phyloP scores from a whole-genome alignment of 306 rosid genomes.

The Prunus mongolica region DNA sequence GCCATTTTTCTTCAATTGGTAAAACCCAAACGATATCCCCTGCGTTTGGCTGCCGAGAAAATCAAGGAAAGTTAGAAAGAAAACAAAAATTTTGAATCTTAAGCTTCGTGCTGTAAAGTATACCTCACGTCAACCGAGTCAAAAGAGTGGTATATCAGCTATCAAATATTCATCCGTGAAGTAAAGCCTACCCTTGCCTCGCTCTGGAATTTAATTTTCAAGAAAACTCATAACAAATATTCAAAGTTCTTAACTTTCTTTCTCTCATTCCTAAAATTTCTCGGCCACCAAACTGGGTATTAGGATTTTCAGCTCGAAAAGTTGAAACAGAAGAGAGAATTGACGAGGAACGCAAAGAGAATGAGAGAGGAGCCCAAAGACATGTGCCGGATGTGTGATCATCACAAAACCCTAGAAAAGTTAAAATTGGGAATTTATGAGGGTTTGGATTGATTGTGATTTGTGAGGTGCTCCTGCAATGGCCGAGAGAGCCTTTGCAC shows the following conservation, averaged over 20 bases:
- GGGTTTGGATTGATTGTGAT: neutral
- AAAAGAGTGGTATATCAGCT: neutral
- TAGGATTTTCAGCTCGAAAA: constrained; percentile 3
- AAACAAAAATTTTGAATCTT: constrained; percentile 22
- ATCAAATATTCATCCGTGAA: neutral
- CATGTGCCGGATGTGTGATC: neutral
- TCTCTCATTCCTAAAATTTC: constrained; percentile 16
- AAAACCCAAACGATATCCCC: neutral
- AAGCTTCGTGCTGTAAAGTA: constrained; percentile 10
- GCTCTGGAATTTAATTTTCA: neutral
- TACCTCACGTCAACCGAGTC: constrained; percentile 11
- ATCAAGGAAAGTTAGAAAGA: neutral
- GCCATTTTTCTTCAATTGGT: constrained; percentile 39
- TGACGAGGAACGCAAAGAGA: neutral
- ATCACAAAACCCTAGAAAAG: neutral
- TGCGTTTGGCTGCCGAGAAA: constrained; percentile 13
- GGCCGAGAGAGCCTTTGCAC: constrained; percentile 21
- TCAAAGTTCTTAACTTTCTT: neutral
- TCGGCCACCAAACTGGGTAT: constrained; percentile 31
- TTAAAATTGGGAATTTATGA: neutral
- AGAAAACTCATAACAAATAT: neutral
- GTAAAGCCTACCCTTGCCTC: constrained; percentile 9
- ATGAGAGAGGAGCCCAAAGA: neutral
- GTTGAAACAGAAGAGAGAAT: neutral
- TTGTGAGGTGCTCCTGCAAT: constrained; percentile 17